A percentile compares a stretch with the other conserved stretches of the same genome.
Evolutionary conservation across 371 early-diverging fungal species (phyloP).

Genomic region (Chytridiales sp.): DNA sequence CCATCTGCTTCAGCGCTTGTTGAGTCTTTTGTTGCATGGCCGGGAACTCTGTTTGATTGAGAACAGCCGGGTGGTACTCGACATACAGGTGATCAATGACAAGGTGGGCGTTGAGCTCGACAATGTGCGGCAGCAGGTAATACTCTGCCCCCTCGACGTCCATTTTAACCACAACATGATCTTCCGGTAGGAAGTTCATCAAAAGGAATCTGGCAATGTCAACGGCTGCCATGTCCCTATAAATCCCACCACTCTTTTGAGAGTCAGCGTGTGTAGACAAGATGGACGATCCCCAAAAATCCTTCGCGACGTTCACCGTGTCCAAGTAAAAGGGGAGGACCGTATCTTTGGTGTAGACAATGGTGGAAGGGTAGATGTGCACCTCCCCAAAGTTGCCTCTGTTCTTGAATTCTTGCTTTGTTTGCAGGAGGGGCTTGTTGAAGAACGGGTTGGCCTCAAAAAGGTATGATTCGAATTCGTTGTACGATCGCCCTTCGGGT

Average conservation of each 20-base stretch:
- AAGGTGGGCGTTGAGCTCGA: conserved; percentile 2
- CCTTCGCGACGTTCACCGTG: background rate
- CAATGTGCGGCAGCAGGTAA: conserved; percentile 14
- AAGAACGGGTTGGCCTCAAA: conserved; percentile 16
- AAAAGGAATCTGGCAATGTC: conserved; percentile 17
- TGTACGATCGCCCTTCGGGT: background rate
- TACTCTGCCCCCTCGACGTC: conserved; percentile 26
- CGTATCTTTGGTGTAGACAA: conserved; percentile 12
- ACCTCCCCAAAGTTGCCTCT: background rate
- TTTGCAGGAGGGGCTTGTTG: background rate
- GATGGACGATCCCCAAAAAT: conserved; percentile 6
- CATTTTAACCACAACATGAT: conserved; percentile 27
- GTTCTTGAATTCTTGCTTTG: background rate
- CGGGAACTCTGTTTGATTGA: no score
- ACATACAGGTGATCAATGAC: conserved; percentile 20
- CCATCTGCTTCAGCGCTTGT: no score
- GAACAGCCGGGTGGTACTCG: no score
- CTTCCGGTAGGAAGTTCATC: conserved; percentile 8
- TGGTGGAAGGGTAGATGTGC: conserved; percentile 5
- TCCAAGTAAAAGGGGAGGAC: conserved; percentile 4
- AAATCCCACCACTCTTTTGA: background rate
- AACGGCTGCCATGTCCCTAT: conserved; percentile 3
- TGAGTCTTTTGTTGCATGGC: no score
- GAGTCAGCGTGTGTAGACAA: conserved; percentile 2
- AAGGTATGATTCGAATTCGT: conserved; percentile 2